These are phyloP conservation scores for Boletus semigastroideus DNA, from an alignment of 1,284 basidiomycete species.

Conservation along the genomic window DNA sequence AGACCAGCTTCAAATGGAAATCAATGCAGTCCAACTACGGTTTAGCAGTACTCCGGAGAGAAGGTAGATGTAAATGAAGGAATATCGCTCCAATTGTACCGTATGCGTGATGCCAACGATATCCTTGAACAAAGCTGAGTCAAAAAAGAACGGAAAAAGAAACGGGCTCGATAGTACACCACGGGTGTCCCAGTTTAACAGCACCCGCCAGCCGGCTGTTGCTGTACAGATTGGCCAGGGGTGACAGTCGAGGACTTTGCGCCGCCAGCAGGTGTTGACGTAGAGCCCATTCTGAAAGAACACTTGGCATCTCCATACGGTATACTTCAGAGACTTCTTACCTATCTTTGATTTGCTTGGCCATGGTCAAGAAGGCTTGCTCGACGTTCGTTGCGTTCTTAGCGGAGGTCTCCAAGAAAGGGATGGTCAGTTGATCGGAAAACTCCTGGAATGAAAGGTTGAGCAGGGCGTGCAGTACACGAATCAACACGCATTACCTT, in stretches of 20 bases:
- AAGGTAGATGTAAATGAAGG: slow-evolving; percentile 34
- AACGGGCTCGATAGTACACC: slow-evolving; percentile 15
- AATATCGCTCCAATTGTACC: slow-evolving; percentile 35
- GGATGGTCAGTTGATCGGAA: slow-evolving; percentile 91
- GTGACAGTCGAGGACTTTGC: slow-evolving; percentile 61
- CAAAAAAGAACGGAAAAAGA: slow-evolving; percentile 14
- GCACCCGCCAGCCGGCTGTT: slow-evolving; percentile 52
- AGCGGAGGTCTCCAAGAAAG: slow-evolving; percentile 98
- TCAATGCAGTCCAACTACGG: slow-evolving; percentile 29
- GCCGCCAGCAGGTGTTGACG: slow-evolving; percentile 65
- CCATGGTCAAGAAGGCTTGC: slow-evolving; percentile 99
- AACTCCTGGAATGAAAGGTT: slow-evolving; percentile 65
- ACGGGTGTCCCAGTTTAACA: slow-evolving; percentile 41
- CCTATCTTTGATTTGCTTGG: slow-evolving; percentile 98
- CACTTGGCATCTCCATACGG: slow-evolving; percentile 4
- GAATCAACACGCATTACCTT: slow-evolving; percentile 59
- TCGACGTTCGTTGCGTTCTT: slow-evolving; percentile 99
- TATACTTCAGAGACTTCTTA: slow-evolving; percentile 33
- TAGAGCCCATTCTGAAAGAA: slow-evolving; percentile 68
- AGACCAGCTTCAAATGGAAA: slow-evolving; percentile 30
- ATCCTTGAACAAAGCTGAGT: slow-evolving; percentile 20
- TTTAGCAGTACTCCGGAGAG: slow-evolving; percentile 25
- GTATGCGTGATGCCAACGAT: slow-evolving; percentile 30
- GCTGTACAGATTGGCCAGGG: slow-evolving; percentile 56
- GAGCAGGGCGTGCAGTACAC: slow-evolving; percentile 1